A percentile compares a stretch with the other conserved stretches of the same genome.
These are phyloP conservation scores for Trametes elegans DNA, from an alignment of 768 basidiomycete species.

Conservation along the genomic window DNA sequence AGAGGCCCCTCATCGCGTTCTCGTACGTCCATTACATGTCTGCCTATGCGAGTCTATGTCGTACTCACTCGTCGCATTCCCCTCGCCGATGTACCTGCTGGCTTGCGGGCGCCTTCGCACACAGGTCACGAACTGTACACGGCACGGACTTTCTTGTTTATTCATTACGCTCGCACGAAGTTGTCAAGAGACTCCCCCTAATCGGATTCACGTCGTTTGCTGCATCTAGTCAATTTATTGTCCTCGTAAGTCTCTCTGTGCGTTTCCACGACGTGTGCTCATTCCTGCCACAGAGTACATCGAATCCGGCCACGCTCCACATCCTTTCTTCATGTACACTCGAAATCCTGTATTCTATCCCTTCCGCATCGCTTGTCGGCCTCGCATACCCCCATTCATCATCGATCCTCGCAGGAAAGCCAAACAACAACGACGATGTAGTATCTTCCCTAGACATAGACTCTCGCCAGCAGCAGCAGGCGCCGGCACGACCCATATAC, in stretches of 20 bases:
- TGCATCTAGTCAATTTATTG: constrained; percentile 48
- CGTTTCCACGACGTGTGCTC: no score
- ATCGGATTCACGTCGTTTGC: constrained; percentile 43
- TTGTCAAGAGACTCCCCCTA: constrained; percentile 47
- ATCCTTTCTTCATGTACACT: constrained; percentile 57
- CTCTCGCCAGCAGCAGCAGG: constrained; percentile 4
- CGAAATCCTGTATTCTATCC: constrained; percentile 48
- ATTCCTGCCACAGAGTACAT: constrained; percentile 47
- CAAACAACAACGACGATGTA: constrained; percentile 35
- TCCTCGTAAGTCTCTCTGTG: constrained; percentile 48
- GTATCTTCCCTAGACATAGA: constrained; percentile 37
- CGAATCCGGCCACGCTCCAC: constrained; percentile 51
- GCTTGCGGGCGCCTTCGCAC: no score
- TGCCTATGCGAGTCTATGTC: no score
- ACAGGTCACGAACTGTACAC: constrained; percentile 22
- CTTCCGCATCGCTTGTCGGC: constrained; percentile 43
- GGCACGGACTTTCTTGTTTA: constrained; percentile 39
- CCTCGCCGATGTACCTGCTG: no score
- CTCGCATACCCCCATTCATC: constrained; percentile 35
- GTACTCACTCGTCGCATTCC: background rate
- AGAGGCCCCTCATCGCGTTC: constrained; percentile 36
- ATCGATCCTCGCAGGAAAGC: constrained; percentile 33
- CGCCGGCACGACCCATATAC: constrained; percentile 49
- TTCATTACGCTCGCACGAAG: constrained; percentile 46
- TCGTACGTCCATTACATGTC: constrained; percentile 34